Base-by-base conservation (phyloP, 2,329 filamentous ascomycete species). In the Blastomyces parvus region DNA sequence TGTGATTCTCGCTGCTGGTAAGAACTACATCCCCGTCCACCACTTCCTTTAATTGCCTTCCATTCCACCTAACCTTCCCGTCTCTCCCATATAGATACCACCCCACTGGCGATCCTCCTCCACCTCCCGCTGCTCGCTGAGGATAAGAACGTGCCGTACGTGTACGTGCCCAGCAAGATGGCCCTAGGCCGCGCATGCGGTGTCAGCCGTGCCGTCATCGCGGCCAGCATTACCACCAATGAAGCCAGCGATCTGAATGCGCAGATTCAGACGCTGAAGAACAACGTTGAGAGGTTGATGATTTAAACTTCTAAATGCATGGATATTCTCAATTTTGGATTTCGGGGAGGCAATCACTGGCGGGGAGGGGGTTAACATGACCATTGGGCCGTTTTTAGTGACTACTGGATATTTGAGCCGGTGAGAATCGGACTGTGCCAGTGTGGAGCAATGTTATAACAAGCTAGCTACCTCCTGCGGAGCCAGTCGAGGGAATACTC, bases 271-370 rank as follows among this genome's bases (percentile, higher is more conserved):
- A 83, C 87, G 68, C 83, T 97, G 73, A 95, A 93, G 83, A 90
- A 95, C 79, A 95, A 96, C 86, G 90, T 97, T 63, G 93, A 97
- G 84, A 86, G 92, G 71, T 84, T 97, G 70, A 91, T 93, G 82
- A 96, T 97, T 80, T 97, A 88, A 85, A 63, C 14, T 44, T 44
- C 27, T 62, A 53, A 44, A 25, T 30, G 9, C 22, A 50, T 44
- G 11, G 56, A 59, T 40, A 25, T 55, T 19, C 4, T 7, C 7
- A 5, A 58, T 40, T 59, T 44, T 17, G 55, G 36, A 5, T 38
- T 38, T 19, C 6, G 11, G 19, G 22, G 14, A 27, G 38, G 3
- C 22, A 42, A 42, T n/a, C 7, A 40, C 22, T 30, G 36, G 13
- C 17, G n/a, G 5, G 22, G n/a, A n/a, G 46, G 7, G 36, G 11